A percentile compares a stretch with the other conserved stretches of the same genome.
Conservation (phyloP, 2,329 filamentous ascomycete genomes). For the Sporothrix pseudoabietina region DNA sequence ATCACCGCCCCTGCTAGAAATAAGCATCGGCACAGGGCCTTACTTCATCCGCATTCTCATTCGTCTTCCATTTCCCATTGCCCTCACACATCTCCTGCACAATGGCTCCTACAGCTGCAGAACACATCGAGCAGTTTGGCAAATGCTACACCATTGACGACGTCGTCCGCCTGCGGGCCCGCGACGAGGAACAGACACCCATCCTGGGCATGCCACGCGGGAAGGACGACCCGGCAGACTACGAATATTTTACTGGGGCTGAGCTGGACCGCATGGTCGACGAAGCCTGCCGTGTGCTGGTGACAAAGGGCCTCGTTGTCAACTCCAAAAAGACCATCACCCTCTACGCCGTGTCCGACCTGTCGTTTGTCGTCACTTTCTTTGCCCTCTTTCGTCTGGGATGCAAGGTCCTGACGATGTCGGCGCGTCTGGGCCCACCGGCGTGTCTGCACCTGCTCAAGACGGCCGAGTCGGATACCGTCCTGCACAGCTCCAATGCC, state of each 20-base stretch:
- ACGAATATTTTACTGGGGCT: conserved; percentile 47
- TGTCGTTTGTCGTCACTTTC: conserved; percentile 48
- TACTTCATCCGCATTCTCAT: neutral
- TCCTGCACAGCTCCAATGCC: conserved; percentile 44
- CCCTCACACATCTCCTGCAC: neutral
- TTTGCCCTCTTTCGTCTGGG: conserved; percentile 50
- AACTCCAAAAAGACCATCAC: conserved; percentile 43
- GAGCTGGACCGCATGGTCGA: conserved; percentile 48
- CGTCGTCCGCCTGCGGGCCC: conserved; percentile 45
- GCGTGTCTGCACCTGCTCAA: conserved; percentile 47
- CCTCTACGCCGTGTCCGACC: conserved; percentile 46
- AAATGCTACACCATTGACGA: conserved; percentile 48
- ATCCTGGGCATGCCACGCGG: conserved; percentile 47
- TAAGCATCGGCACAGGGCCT: neutral
- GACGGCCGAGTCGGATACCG: conserved; percentile 41
- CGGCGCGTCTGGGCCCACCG: conserved; percentile 46
- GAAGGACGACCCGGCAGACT: conserved; percentile 41
- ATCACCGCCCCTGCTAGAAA: neutral
- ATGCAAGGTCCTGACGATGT: conserved; percentile 48
- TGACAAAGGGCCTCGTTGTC: conserved; percentile 40
- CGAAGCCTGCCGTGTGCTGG: conserved; percentile 41
- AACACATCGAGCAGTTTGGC: conserved; percentile 42
- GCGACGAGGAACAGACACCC: conserved; percentile 44
- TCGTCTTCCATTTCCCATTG: neutral
- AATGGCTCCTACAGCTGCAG: conserved; percentile 40